phyloP scores from a whole-genome alignment of 108 stramenopile species.

The Bacterosira constricta region DNA sequence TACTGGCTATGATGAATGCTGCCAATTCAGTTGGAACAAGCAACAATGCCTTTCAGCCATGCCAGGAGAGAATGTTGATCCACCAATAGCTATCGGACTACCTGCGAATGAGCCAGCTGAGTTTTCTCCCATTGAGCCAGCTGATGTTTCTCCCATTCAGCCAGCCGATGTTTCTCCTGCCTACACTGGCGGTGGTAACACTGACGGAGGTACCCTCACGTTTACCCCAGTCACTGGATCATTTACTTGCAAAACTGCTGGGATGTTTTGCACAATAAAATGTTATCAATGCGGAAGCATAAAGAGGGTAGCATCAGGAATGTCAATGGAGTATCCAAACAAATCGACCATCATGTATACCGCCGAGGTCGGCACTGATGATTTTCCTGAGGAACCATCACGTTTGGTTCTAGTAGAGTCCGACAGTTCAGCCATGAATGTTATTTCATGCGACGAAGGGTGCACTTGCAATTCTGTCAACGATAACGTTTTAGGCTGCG shows the following conservation, averaged over 20 bases:
- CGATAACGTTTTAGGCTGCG: conserved; percentile 23
- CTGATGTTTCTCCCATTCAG: no score
- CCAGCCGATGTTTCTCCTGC: not conserved
- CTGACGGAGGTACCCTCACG: not conserved
- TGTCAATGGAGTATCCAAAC: conserved; percentile 9
- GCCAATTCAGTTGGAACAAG: conserved; percentile 17
- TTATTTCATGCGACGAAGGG: conserved; percentile 22
- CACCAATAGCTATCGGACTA: not conserved
- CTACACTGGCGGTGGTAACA: not conserved
- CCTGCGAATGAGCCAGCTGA: no score
- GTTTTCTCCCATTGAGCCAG: no score
- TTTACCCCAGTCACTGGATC: conserved; percentile 34
- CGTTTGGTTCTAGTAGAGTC: conserved; percentile 10
- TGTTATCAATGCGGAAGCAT: conserved; percentile 19
- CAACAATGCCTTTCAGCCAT: conserved; percentile 5
- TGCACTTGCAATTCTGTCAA: conserved; percentile 29
- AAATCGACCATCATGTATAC: conserved; percentile 30
- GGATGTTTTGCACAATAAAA: conserved; percentile 22
- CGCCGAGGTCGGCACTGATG: not conserved
- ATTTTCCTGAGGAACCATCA: conserved; percentile 1
- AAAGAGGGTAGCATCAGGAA: conserved; percentile 6
- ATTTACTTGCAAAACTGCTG: conserved; percentile 11
- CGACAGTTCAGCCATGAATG: not conserved
- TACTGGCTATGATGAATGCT: conserved; percentile 12
- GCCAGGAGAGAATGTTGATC: no score